Evolutionary conservation across 2,329 filamentous ascomycete species (phyloP), one percentile per base, ranked within the genome.

Genomic region (Penicillium janthinellum): DNA sequence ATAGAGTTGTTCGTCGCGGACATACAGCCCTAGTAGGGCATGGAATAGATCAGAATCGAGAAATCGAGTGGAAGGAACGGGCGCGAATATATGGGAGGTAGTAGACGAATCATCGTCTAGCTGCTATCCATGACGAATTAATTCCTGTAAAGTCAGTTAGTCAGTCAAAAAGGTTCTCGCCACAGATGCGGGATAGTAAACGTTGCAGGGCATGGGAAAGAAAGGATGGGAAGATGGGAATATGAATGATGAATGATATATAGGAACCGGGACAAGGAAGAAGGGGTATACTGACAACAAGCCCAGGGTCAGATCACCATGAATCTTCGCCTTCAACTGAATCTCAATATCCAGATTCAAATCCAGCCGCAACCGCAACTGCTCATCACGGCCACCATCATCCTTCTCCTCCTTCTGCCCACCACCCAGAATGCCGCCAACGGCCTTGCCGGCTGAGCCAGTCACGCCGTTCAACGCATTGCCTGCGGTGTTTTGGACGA

Each of bases 271-370:
- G 25, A 25, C 4, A 25, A 4, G 5, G 25, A 25, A 25, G 25
- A 25, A 25, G 25, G 25, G 37, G 35, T 25, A 62, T 64, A 88
- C 86, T 81, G 83, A 91, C 89, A 90, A 86, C 71, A 95, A 82
- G 64, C 88, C 89, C 65, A 95, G 77, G 37, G 90, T 92, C 64
- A 96, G 78, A 78, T 96, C 92, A 71, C 92, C 92, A 69, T 92
- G 88, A 65, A 95, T 92, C 75, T 89, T 88, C 20, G 91, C 91
- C 82, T 95, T 95, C 62, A 95, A 83, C 69, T 92, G 89, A 62
- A 95, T 90, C 76, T 95, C 91, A 52, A 95, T 84, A 66, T 95
- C 91, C 58, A 95, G 81, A 75, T 93, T 92, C 57, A 92, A 79
- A 72, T 93, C 91, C 22, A 95, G 79, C 39, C 88, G 84, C 71